Evolutionary conservation across 768 basidiomycete genomes (phyloP).

Genomic region (Filobasidium floriforme): DNA sequence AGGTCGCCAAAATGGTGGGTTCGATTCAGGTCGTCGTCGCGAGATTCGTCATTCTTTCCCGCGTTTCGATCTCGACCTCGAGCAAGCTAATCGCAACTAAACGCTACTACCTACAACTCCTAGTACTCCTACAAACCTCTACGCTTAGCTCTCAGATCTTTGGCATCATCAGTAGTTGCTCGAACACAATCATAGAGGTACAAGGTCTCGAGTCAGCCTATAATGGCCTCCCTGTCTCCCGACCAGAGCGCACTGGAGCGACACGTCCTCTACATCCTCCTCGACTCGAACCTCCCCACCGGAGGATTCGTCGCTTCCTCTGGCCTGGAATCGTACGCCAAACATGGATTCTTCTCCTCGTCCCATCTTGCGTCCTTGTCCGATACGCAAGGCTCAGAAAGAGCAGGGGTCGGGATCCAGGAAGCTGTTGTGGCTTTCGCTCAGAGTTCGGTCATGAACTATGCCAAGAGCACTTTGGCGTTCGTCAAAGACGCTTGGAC

Average conservation of each 20-base stretch:
- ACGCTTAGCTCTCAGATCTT: too few species aligned
- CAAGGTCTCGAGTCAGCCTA: too few species aligned
- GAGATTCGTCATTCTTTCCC: too few species aligned
- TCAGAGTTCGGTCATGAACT: conserved; percentile 51
- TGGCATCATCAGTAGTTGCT: too few species aligned
- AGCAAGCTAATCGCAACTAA: too few species aligned
- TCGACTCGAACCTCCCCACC: conserved; percentile 88
- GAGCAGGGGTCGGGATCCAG: not conserved
- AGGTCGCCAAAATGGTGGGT: too few species aligned
- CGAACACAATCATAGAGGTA: too few species aligned
- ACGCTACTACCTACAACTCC: too few species aligned
- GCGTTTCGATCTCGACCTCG: too few species aligned
- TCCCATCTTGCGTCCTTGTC: not conserved
- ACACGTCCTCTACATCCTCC: conserved; percentile 42
- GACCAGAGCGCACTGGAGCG: conserved; percentile 18
- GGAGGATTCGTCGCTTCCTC: conserved; percentile 93
- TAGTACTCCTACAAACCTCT: too few species aligned
- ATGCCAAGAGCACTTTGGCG: conserved; percentile 65
- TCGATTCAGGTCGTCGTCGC: too few species aligned
- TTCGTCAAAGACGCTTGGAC: conserved; percentile 64
- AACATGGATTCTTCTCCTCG: conserved; percentile 63
- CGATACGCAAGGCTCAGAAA: not conserved
- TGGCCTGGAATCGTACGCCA: conserved; percentile 79
- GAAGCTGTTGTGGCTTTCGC: conserved; percentile 26
- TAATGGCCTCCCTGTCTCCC: not conserved